phyloP scores from a whole-genome alignment of 306 rosid genomes.

The Potentilla sterilis region DNA sequence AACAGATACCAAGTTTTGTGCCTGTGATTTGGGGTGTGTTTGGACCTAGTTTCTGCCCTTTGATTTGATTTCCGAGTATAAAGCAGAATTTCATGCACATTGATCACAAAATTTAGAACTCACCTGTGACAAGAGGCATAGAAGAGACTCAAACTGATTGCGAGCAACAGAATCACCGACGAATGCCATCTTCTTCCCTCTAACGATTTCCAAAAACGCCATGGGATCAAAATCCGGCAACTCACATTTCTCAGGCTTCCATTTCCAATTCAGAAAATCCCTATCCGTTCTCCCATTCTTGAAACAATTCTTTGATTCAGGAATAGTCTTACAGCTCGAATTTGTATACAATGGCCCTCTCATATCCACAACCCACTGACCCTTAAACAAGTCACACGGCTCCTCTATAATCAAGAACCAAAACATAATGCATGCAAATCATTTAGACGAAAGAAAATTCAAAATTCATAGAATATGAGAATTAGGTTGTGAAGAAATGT shows the following conservation, averaged over 20 bases:
- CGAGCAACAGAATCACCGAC: constrained; percentile 88
- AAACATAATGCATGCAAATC: neutral
- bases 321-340: constrained; percentile 67
- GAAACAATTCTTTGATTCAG: constrained; percentile 79
- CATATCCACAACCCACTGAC: constrained; percentile 54
- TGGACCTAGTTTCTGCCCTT: neutral
- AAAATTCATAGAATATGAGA: neutral
- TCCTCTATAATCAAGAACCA: constrained; percentile 28
- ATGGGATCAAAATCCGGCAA: constrained; percentile 58
- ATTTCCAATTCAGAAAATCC: constrained; percentile 84
- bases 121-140: constrained; percentile 82
- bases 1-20: neutral
- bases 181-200: constrained; percentile 76
- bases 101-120: constrained; percentile 9
- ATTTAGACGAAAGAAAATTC: neutral
- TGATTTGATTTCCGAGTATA: neutral
- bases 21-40: neutral
- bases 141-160: constrained; percentile 84
- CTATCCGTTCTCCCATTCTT: constrained; percentile 61
- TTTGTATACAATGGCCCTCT: constrained; percentile 56
- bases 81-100: neutral
- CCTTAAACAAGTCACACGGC: constrained; percentile 62
- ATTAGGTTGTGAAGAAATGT: constrained; percentile 11
- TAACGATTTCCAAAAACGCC: constrained; percentile 47
- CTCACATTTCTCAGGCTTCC: constrained; percentile 76